Evolutionary conservation across 495 filamentous ascomycete genomes (phyloP).

Genomic region (Neurospora africana): DNA sequence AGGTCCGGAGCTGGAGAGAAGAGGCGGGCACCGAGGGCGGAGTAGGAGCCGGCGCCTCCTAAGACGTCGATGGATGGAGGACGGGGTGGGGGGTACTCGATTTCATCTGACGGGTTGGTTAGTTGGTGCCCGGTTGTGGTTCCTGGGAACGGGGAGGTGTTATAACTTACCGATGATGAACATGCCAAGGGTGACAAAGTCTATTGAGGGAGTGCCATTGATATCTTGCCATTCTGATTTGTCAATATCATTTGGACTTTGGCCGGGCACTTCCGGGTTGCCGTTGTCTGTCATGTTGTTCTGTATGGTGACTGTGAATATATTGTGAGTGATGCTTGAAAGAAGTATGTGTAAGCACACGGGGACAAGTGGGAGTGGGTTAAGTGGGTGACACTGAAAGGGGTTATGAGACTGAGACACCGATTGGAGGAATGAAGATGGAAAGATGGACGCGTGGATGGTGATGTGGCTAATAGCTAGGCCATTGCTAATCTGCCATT

Average conservation of each 20-base stretch:
- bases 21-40: slow-evolving; percentile 77
- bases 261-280: background rate
- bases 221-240: background rate
- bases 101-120: slow-evolving; percentile 59
- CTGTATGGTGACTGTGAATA: background rate
- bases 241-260: background rate
- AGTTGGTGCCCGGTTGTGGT: slow-evolving; percentile 2
- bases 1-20: slow-evolving; percentile 53
- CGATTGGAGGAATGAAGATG: background rate
- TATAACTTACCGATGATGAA: slow-evolving; percentile 72
- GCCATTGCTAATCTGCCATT: background rate
- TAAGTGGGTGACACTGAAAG: background rate
- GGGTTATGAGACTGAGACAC: background rate
- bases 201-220: slow-evolving; percentile 29
- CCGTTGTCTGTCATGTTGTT: background rate
- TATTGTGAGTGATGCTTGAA: background rate
- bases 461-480: background rate
- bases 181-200: slow-evolving; percentile 89
- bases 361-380: background rate
- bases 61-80: slow-evolving; percentile 59
- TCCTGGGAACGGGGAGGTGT: background rate
- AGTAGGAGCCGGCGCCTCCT: slow-evolving; percentile 80
- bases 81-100: slow-evolving; percentile 58
- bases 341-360: background rate
- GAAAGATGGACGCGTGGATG: background rate